Conservation (phyloP, 1,284 basidiomycete species). For the Melampsora abietis-canadensis region DNA sequence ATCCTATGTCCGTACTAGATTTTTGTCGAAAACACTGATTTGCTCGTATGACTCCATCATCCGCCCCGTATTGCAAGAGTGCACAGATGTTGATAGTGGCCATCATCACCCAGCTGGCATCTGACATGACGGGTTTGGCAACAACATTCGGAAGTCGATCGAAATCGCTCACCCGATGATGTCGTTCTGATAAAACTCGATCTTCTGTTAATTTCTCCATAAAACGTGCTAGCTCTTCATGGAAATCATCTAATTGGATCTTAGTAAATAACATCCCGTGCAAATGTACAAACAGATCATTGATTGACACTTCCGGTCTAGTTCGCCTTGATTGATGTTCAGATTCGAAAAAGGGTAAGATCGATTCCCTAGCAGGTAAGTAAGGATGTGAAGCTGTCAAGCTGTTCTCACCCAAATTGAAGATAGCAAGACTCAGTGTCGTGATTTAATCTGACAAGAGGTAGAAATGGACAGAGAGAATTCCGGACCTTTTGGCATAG, state of each 20-base stretch:
- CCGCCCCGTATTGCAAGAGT: conserved; percentile 82
- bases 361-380: conserved; percentile 75
- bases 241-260: conserved; percentile 87
- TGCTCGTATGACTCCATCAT: conserved; percentile 67
- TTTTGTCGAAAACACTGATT: conserved; percentile 10
- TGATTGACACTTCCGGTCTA: conserved; percentile 67
- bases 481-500: conserved; percentile 80
- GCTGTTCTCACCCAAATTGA: conserved; percentile 39
- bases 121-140: conserved; percentile 58
- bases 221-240: conserved; percentile 73
- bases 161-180: conserved; percentile 11
- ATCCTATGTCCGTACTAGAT: conserved; percentile 6
- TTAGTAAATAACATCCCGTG: conserved; percentile 95
- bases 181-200: conserved; percentile 45
- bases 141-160: conserved; percentile 50
- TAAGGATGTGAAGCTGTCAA: conserved; percentile 86
- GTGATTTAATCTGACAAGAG: background rate
- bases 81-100: conserved; percentile 75
- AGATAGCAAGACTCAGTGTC: conserved; percentile 8
- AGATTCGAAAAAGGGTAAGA: conserved; percentile 75
- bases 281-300: conserved; percentile 82
- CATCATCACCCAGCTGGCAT: conserved; percentile 95
- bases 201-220: conserved; percentile 74
- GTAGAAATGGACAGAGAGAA: background rate
- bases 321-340: conserved; percentile 57